Percentiles rank a stretch among this genome's conserved stretches.
phyloP scores from a whole-genome alignment of 371 early-diverging fungal species.

The Smittium culicis region DNA sequence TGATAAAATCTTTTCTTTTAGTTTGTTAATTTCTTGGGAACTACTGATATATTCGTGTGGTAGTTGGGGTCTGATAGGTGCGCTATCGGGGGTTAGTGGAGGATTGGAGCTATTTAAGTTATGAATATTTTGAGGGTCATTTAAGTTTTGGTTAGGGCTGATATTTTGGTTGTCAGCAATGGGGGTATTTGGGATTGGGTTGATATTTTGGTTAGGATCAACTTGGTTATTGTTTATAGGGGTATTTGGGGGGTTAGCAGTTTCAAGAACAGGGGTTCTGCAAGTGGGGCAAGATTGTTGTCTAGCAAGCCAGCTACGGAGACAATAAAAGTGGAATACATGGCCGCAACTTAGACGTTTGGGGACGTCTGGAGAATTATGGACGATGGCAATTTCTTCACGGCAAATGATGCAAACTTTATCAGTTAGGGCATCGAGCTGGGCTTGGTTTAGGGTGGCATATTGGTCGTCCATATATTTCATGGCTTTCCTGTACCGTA shows the following conservation, averaged over 20 bases:
- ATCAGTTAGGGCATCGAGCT: too few species aligned
- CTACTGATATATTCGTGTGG: too few species aligned
- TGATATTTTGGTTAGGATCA: not conserved
- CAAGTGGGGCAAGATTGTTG: conserved; percentile 99
- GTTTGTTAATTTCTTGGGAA: too few species aligned
- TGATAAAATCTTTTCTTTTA: too few species aligned
- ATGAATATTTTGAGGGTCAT: not conserved
- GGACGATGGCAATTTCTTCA: too few species aligned
- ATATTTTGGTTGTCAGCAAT: not conserved
- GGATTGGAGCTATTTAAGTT: not conserved
- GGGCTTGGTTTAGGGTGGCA: too few species aligned
- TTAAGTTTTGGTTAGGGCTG: not conserved
- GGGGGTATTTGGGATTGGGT: not conserved
- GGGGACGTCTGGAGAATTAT: too few species aligned
- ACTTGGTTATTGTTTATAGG: not conserved
- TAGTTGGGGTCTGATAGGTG: too few species aligned
- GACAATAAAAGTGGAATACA: conserved; percentile 93
- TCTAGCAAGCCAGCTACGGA: conserved; percentile 95
- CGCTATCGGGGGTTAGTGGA: not conserved
- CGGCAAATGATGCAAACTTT: too few species aligned
- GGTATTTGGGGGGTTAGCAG: not conserved
- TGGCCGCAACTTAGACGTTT: too few species aligned
- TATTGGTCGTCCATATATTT: too few species aligned
- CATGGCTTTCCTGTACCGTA: too few species aligned
- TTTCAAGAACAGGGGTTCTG: conserved; percentile 32